Percentiles rank a stretch among this genome's conserved stretches.
phyloP scores from a whole-genome alignment of 2,329 filamentous ascomycete genomes.

The Colletotrichum viniferum region DNA sequence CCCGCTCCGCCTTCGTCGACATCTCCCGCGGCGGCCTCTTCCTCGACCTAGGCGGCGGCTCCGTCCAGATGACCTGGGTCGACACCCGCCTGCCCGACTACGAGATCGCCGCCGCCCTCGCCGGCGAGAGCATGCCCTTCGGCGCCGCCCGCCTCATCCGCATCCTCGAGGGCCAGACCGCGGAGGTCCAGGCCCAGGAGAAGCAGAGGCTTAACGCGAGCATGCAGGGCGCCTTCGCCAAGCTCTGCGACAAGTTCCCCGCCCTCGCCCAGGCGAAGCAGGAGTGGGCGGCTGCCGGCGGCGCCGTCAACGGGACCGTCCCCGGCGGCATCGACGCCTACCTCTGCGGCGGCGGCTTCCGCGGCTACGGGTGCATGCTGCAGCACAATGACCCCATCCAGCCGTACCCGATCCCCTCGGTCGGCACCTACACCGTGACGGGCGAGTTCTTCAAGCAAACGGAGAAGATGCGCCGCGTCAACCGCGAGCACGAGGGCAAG shows the following conservation, averaged over 20 bases:
- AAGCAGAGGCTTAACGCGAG: slow-evolving; percentile 58
- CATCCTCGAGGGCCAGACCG: slow-evolving; percentile 47
- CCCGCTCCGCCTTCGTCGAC: slow-evolving; percentile 72
- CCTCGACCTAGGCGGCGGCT: slow-evolving; percentile 83
- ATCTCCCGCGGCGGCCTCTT: slow-evolving; percentile 73
- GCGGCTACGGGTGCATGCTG: slow-evolving; percentile 88
- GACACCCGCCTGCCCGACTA: slow-evolving; percentile 53
- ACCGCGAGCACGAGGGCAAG: slow-evolving; percentile 55
- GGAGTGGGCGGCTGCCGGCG: slow-evolving; percentile 28
- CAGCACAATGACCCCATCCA: slow-evolving; percentile 76
- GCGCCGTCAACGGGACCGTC: slow-evolving; percentile 23
- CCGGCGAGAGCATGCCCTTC: slow-evolving; percentile 64
- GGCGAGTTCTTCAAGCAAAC: slow-evolving; percentile 64
- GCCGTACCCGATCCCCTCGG: slow-evolving; percentile 83
- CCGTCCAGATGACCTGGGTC: slow-evolving; percentile 69
- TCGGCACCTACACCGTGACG: slow-evolving; percentile 77
- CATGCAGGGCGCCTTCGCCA: slow-evolving; percentile 64
- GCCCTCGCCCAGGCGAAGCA: slow-evolving; percentile 44
- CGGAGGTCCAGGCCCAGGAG: slow-evolving; percentile 48
- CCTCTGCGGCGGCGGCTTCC: slow-evolving; percentile 87
- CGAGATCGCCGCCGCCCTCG: slow-evolving; percentile 55
- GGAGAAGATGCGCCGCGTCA: slow-evolving; percentile 54
- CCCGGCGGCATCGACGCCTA: slow-evolving; percentile 70
- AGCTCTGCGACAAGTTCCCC: slow-evolving; percentile 53
- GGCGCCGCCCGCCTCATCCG: slow-evolving; percentile 63